Conservation (phyloP, 345 rosid genomes). For the Lepidium africanum region DNA sequence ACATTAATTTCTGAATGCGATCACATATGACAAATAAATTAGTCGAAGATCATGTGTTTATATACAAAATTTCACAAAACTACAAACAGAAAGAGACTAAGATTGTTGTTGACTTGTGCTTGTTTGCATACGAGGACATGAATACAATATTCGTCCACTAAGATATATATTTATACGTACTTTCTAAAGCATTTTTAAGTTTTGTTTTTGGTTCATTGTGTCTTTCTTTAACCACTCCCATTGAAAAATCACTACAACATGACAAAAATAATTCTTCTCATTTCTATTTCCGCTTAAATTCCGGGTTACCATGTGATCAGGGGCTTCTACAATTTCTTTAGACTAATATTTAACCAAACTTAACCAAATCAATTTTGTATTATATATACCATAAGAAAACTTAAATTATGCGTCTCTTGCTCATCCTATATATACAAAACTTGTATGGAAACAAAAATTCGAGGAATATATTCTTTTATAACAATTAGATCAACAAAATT, state of each 20-base stretch:
- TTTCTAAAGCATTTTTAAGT: slow-evolving; percentile 11
- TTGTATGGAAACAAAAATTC: too few relatives aligned
- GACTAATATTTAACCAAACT: neutral
- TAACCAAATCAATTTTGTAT: neutral
- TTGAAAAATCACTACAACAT: slow-evolving; percentile 23
- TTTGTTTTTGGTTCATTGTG: slow-evolving; percentile 3
- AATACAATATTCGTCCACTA: slow-evolving; percentile 21
- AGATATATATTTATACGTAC: slow-evolving; percentile 7
- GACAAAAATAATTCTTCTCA: slow-evolving; percentile 21
- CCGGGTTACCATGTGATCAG: slow-evolving; percentile 31
- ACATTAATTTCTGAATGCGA: slow-evolving; percentile 22
- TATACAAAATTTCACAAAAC: slow-evolving; percentile 7
- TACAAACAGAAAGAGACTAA: slow-evolving; percentile 29
- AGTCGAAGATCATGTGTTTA: slow-evolving; percentile 7
- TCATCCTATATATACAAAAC: too few relatives aligned
- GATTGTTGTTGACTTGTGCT: slow-evolving; percentile 24
- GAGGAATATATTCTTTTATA: too few relatives aligned
- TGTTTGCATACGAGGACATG: slow-evolving; percentile 24
- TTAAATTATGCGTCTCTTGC: neutral
- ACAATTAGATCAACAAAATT: too few relatives aligned
- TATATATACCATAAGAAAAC: too few relatives aligned
- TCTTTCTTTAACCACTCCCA: slow-evolving; percentile 32
- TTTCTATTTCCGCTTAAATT: slow-evolving; percentile 21
- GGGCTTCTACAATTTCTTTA: neutral
- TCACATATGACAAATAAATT: slow-evolving; percentile 17